These are phyloP conservation scores for Rhodomyrtus psidioides DNA, from an alignment of 441 rosid genomes.

Conservation along the genomic window DNA sequence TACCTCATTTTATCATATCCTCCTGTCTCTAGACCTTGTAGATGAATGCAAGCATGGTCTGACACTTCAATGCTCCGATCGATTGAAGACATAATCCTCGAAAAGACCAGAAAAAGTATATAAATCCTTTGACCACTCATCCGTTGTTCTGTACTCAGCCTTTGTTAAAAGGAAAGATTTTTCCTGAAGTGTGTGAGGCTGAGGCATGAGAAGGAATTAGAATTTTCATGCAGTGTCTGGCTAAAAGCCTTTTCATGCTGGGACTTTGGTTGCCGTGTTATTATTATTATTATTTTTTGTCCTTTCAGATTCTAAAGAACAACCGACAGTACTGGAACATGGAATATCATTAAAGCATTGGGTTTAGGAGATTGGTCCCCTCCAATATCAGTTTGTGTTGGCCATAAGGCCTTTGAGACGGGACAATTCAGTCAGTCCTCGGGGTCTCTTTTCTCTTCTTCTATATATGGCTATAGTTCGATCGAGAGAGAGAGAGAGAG, in stretches of 20 bases:
- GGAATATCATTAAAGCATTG: slow-evolving; percentile 1
- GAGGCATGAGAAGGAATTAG: neutral
- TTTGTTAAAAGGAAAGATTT: neutral
- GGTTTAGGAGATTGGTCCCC: slow-evolving; percentile 6
- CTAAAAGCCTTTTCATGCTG: neutral
- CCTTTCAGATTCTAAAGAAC: neutral
- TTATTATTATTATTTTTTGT: neutral
- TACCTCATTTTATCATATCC: neutral
- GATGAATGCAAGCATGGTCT: neutral
- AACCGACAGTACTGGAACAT: slow-evolving; percentile 1
- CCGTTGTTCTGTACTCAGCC: neutral
- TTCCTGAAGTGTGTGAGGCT: neutral
- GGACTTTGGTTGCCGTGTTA: neutral
- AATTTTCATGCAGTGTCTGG: neutral
- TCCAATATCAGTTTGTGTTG: neutral
- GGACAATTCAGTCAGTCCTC: neutral
- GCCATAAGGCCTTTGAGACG: neutral
- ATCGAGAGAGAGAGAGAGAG: neutral
- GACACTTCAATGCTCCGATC: neutral
- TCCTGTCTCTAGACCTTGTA: neutral
- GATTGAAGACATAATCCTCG: neutral
- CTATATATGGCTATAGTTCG: neutral
- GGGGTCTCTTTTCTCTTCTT: neutral
- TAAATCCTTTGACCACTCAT: neutral
- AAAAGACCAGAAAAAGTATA: neutral